A percentile compares a stretch with the other conserved stretches of the same genome.
These are phyloP conservation scores for Alternaria infectoria DNA, from an alignment of 2,329 filamentous ascomycete species.

Conservation along the genomic window DNA sequence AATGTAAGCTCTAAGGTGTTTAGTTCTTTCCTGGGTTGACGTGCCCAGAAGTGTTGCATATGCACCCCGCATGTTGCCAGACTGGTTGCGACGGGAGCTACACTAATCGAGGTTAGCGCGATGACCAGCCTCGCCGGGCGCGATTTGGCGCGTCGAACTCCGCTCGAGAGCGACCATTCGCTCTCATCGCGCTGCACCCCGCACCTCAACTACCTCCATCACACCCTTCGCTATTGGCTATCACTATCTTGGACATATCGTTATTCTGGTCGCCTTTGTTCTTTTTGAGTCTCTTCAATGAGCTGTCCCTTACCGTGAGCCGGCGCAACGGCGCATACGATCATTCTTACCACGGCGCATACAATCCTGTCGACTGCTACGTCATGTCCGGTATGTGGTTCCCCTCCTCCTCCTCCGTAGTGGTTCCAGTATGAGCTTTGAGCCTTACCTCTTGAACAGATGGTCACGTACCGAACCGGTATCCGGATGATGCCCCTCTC, in stretches of 20 bases:
- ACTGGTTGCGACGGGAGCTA: neutral
- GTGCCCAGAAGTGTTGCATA: too few relatives aligned
- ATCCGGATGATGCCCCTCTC: neutral
- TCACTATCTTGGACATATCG: neutral
- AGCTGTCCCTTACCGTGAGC: neutral
- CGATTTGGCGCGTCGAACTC: neutral
- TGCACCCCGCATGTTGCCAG: neutral
- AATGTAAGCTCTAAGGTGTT: neutral
- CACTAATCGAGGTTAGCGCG: neutral
- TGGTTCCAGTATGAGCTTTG: neutral
- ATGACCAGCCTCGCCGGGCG: neutral
- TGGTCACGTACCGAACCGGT: neutral
- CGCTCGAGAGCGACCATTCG: neutral
- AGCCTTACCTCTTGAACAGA: neutral
- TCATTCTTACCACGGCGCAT: too few relatives aligned
- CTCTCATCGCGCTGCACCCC: neutral
- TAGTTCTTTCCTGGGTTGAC: too few relatives aligned
- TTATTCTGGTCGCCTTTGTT: neutral
- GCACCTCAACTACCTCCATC: neutral
- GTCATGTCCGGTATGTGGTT: neutral
- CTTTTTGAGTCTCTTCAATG: neutral
- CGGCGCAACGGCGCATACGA: neutral
- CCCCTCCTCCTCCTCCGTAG: too few relatives aligned
- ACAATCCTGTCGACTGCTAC: neutral
- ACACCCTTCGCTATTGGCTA: neutral